Evolutionary conservation across 2,329 filamentous ascomycete species (phyloP), one percentile per base, ranked within the genome.

Genomic region (Amphichorda felina): DNA sequence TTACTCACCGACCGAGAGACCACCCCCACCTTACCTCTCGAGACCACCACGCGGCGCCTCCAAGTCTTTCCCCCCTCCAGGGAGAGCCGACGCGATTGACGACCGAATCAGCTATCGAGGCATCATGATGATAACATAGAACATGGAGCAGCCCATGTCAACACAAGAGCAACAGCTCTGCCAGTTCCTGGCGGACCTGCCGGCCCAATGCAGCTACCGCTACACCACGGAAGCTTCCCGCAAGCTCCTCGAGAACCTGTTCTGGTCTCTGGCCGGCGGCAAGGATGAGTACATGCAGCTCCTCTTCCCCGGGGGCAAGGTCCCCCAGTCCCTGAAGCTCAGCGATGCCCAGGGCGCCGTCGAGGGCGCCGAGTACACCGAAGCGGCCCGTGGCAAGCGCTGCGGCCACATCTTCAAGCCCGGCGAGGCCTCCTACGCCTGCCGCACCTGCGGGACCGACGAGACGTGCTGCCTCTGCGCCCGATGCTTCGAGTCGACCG

Each of bases 321-420:
- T 80, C 8, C 62, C 68, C 19, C 59, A 65, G n/a, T 63, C 62
- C 31, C 81, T 88, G 71, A 91, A 82, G 57, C 66, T 98, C 27
- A 75, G 82, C 41, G 79, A 85, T 47, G 88, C 88, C 13, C 93
- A 98, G 54, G 89, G 88, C 14, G 85, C 85, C n/a, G 70, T 86
- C 39, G 87, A 94, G 51, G 89, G 91, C 9, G 86, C 89, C 22
- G 93, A 98, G 56, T 98, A 96, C 54, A 91, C 86, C 15, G 82
- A 89, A 45, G 82, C 83, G 6, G 91, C 91, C 11, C 77, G 86
- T 45, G 91, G 93, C 37, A 93, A 93, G 59, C 80, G 87, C 32
- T 98, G 91, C 55, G 93, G 91, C 4, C 93, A 98, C 63, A 96
- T 98, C 42, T 94, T 98, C 70, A 89, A 89, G 60, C 72, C 75